phyloP scores from a whole-genome alignment of 192 early-diverging fungal species.

The Entrophospora sp. region DNA sequence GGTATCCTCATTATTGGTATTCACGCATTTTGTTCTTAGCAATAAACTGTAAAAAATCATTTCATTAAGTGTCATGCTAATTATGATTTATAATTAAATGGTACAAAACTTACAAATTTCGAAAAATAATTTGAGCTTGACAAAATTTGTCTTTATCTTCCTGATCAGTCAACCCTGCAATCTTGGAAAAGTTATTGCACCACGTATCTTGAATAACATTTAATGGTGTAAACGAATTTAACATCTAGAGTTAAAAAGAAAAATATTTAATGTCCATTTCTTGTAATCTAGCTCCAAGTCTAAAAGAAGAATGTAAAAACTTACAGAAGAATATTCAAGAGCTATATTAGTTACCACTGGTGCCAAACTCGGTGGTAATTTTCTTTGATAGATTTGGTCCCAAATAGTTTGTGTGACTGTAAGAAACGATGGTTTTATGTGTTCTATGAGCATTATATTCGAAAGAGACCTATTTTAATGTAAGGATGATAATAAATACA shows the following conservation, averaged over 20 bases:
- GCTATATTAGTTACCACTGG: neutral
- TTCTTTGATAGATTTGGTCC: neutral
- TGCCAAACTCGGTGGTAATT: neutral
- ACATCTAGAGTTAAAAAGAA: conserved; percentile 6
- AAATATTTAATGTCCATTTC: neutral
- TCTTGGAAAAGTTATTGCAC: neutral
- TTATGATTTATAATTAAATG: neutral
- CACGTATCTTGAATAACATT: conserved; percentile 3
- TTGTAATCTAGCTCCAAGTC: neutral
- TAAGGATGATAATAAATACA: conserved; percentile 1
- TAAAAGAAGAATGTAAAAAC: neutral
- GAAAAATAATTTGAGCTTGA: conserved; percentile 1
- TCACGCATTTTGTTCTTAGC: neutral
- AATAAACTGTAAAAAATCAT: conserved; percentile 9
- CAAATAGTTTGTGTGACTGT: neutral
- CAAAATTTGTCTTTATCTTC: conserved; percentile 4
- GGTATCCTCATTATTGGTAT: conserved; percentile 4
- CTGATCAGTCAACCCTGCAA: neutral
- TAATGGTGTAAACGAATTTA: neutral
- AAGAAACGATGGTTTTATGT: conserved; percentile 7
- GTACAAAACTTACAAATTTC: conserved; percentile 8
- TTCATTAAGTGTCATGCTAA: neutral
- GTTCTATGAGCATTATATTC: conserved; percentile 8
- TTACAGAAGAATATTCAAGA: conserved; percentile 8
- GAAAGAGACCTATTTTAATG: conserved; percentile 8